These are phyloP conservation scores for Linnemannia hyalina DNA, from an alignment of 192 early-diverging fungal genomes.

Conservation along the genomic window DNA sequence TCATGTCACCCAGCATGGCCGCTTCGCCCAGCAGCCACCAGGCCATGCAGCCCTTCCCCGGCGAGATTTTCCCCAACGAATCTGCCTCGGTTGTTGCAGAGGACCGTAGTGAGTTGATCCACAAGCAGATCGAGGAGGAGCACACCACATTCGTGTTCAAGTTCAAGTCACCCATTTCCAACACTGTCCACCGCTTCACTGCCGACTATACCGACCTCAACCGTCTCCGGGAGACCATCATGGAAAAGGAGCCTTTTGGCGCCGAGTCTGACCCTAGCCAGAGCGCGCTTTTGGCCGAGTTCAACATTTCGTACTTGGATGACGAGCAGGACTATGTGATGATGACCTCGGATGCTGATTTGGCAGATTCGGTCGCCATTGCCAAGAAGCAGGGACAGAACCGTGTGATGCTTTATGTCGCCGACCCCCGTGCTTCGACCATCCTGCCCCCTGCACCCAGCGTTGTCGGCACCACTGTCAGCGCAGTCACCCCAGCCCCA, in stretches of 20 bases:
- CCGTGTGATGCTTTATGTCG: conserved; percentile 79
- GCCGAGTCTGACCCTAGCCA: conserved; percentile 61
- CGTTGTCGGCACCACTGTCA: background rate
- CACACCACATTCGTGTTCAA: conserved; percentile 75
- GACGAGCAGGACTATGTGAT: conserved; percentile 92
- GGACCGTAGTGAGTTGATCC: conserved; percentile 53
- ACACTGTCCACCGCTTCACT: conserved; percentile 83
- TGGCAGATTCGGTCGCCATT: conserved; percentile 87
- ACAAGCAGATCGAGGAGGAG: conserved; percentile 56
- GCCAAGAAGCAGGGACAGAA: conserved; percentile 82
- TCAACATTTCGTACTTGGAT: conserved; percentile 85
- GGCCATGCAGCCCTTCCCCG: conserved; percentile 60
- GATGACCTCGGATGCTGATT: conserved; percentile 81
- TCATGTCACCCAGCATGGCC: conserved; percentile 57
- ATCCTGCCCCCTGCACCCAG: conserved; percentile 29
- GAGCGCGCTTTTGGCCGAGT: conserved; percentile 56
- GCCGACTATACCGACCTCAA: conserved; percentile 66
- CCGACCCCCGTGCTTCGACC: conserved; percentile 51
- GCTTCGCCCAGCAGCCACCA: conserved; percentile 59
- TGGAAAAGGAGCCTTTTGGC: conserved; percentile 71
- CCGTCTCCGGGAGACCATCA: conserved; percentile 66
- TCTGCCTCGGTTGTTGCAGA: conserved; percentile 68
- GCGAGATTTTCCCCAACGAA: conserved; percentile 71
- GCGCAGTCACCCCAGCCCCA: conserved; percentile 3
- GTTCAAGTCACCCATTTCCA: conserved; percentile 75